phyloP scores from a whole-genome alignment of 768 basidiomycete genomes.

The Boletus subcaerulescens region DNA sequence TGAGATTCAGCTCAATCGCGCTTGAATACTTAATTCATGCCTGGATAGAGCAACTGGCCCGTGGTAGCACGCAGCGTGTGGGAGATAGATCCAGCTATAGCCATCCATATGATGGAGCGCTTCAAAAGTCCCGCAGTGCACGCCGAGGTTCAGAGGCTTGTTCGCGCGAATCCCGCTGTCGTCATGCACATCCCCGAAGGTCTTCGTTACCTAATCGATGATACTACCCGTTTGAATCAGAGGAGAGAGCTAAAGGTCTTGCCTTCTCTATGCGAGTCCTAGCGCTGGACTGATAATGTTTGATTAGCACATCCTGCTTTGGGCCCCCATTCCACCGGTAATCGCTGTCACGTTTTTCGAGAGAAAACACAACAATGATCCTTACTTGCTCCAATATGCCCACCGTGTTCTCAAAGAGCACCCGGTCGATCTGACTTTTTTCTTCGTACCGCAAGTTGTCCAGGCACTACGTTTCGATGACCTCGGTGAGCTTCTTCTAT shows the following conservation, averaged over 20 bases:
- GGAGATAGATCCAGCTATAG: constrained; percentile 80
- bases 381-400: constrained; percentile 90
- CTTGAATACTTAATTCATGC: constrained; percentile 2
- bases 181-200: constrained; percentile 81
- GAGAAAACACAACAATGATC: constrained; percentile 77
- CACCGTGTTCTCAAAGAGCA: constrained; percentile 94
- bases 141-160: constrained; percentile 70
- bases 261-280: neutral
- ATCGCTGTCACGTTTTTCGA: constrained; percentile 84
- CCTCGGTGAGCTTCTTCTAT: constrained; percentile 52
- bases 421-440: constrained; percentile 93
- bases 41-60: constrained; percentile 58
- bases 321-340: constrained; percentile 85
- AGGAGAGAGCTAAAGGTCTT: constrained; percentile 74
- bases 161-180: constrained; percentile 67
- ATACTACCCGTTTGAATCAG: constrained; percentile 54
- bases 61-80: constrained; percentile 70
- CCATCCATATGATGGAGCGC: constrained; percentile 81
- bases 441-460: constrained; percentile 98
- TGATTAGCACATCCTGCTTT: constrained; percentile 76
- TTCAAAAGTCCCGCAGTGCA: constrained; percentile 69
- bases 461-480: constrained; percentile 92
- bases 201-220: constrained; percentile 74
- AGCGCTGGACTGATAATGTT: neutral
- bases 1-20: constrained; percentile 30